phyloP scores from a whole-genome alignment of 768 basidiomycete genomes.

The Phylloporus sp. region DNA sequence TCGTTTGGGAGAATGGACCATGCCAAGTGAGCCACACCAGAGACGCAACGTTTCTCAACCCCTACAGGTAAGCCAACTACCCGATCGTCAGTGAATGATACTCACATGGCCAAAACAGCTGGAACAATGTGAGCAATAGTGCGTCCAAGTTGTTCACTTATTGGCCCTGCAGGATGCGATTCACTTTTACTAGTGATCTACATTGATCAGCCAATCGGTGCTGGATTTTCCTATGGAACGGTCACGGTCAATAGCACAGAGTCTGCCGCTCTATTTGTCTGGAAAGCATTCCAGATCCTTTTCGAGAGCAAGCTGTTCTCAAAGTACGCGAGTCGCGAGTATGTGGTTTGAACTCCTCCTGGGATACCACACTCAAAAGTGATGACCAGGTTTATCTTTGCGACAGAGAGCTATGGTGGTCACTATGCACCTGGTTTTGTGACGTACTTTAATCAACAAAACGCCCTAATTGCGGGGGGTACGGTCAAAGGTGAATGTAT shows the following conservation, averaged over 20 bases:
- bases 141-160: conserved; percentile 21
- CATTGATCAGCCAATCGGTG: conserved; percentile 65
- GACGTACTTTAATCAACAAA: conserved; percentile 62
- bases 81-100: background rate
- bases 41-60: conserved; percentile 50
- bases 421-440: conserved; percentile 66
- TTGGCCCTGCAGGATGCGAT: background rate
- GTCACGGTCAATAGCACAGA: conserved; percentile 50
- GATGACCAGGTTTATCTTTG: conserved; percentile 49
- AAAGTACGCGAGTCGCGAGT: conserved; percentile 53
- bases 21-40: conserved; percentile 56
- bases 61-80: conserved; percentile 45
- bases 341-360: conserved; percentile 13
- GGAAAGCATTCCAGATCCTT: conserved; percentile 61
- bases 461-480: conserved; percentile 44
- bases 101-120: conserved; percentile 35
- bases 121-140: conserved; percentile 71
- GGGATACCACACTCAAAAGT: background rate
- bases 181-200: conserved; percentile 50
- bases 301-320: conserved; percentile 54
- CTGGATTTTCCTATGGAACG: conserved; percentile 59
- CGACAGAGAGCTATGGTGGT: conserved; percentile 66
- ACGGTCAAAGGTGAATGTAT: conserved; percentile 47
- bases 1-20: conserved; percentile 51
- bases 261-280: conserved; percentile 53